phyloP scores from a whole-genome alignment of 208 protist genomes.

The Phytomonas sp. region DNA sequence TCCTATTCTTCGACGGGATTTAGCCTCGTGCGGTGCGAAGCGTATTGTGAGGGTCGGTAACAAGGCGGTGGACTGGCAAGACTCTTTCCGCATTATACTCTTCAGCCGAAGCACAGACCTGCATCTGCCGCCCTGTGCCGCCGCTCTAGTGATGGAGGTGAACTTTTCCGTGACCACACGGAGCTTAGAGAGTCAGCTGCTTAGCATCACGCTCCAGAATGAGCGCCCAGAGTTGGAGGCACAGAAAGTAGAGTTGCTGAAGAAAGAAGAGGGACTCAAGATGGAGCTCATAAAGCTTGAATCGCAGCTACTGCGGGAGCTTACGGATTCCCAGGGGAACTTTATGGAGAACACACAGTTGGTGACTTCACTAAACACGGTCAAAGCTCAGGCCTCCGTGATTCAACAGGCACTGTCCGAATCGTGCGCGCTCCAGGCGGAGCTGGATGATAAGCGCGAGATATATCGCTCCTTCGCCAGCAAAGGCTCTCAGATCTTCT shows the following conservation, averaged over 20 bases:
- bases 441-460: constrained; percentile 92
- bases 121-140: constrained; percentile 79
- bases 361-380: constrained; percentile 89
- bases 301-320: constrained; percentile 85
- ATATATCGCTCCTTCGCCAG: constrained; percentile 91
- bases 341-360: constrained; percentile 94
- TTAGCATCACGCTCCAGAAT: constrained; percentile 91
- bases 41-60: constrained; percentile 93
- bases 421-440: constrained; percentile 77
- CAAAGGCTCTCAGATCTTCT: constrained; percentile 87
- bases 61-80: constrained; percentile 95
- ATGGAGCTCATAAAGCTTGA: constrained; percentile 92
- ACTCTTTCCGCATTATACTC: constrained; percentile 93
- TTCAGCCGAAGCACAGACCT: constrained; percentile 89
- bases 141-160: constrained; percentile 88
- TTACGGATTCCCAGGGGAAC: constrained; percentile 89
- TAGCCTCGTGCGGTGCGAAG: constrained; percentile 86
- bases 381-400: constrained; percentile 84
- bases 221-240: constrained; percentile 95
- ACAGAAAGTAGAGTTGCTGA: constrained; percentile 89
- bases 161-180: constrained; percentile 96
- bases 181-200: constrained; percentile 94
- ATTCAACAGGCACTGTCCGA: constrained; percentile 84
- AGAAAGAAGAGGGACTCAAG: constrained; percentile 94
- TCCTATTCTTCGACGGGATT: constrained; percentile 91